These are phyloP conservation scores for Lasiodiplodia gonubiensis DNA, from an alignment of 2,329 filamentous ascomycete genomes.

Conservation along the genomic window DNA sequence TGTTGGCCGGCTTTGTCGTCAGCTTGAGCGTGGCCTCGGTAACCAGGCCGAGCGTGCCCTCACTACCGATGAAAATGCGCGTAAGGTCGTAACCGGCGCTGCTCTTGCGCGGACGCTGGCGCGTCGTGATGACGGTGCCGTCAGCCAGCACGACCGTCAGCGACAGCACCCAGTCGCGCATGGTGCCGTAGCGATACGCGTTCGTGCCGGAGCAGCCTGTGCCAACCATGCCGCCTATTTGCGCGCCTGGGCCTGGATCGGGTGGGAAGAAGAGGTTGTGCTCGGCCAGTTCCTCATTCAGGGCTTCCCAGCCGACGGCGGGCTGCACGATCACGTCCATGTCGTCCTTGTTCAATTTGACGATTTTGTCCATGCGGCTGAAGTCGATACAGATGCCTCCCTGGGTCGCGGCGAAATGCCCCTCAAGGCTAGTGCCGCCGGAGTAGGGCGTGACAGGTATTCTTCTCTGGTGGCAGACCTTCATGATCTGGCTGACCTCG, in stretches of 20 bases:
- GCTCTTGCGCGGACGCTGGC: slow-evolving; percentile 85
- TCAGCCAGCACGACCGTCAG: slow-evolving; percentile 89
- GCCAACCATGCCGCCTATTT: slow-evolving; percentile 89
- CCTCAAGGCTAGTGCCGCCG: slow-evolving; percentile 87
- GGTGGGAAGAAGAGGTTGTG: slow-evolving; percentile 86
- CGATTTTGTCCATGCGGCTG: slow-evolving; percentile 79
- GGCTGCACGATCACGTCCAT: slow-evolving; percentile 63
- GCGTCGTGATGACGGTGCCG: slow-evolving; percentile 86
- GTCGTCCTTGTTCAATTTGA: slow-evolving; percentile 75
- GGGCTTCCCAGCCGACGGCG: slow-evolving; percentile 82
- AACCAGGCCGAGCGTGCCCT: slow-evolving; percentile 88
- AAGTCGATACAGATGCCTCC: slow-evolving; percentile 89
- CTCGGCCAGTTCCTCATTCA: slow-evolving; percentile 79
- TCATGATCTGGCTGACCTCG: slow-evolving; percentile 86
- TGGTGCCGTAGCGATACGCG: slow-evolving; percentile 89
- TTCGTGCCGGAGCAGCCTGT: slow-evolving; percentile 83
- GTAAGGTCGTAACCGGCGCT: slow-evolving; percentile 92
- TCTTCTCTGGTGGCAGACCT: slow-evolving; percentile 77
- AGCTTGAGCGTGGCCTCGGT: slow-evolving; percentile 91
- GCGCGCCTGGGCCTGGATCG: slow-evolving; percentile 87
- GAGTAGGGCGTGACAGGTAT: slow-evolving; percentile 89
- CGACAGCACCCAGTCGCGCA: slow-evolving; percentile 90
- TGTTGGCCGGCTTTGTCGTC: slow-evolving; percentile 77
- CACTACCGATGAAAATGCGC: slow-evolving; percentile 85
- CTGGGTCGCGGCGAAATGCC: slow-evolving; percentile 82